Conservation (phyloP, 1,284 basidiomycete genomes). For the Ustilago tritici region DNA sequence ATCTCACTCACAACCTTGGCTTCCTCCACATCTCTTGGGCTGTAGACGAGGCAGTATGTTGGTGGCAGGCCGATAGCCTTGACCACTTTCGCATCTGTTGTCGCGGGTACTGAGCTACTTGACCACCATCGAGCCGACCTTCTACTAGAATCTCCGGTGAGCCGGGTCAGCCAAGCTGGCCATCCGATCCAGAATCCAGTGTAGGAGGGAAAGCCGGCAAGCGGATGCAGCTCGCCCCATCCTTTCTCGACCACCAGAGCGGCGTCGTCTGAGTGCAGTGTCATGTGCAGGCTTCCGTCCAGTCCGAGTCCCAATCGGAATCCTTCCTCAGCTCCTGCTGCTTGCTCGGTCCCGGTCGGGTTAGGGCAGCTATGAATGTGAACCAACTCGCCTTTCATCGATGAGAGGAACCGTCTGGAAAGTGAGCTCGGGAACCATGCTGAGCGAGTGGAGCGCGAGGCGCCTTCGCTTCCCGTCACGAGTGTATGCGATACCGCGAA, state of each 20-base stretch:
- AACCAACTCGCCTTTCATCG: conserved; percentile 39
- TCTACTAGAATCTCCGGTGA: neutral
- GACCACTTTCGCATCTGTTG: neutral
- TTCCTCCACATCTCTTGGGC: conserved; percentile 45
- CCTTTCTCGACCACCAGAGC: conserved; percentile 34
- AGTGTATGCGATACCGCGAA: conserved; percentile 45
- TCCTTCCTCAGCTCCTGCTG: neutral
- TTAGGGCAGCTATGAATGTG: conserved; percentile 39
- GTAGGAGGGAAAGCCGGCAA: conserved; percentile 50
- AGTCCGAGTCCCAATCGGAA: conserved; percentile 4
- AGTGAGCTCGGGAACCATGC: conserved; percentile 28
- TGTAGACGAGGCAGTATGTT: conserved; percentile 53
- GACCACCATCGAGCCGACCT: conserved; percentile 41
- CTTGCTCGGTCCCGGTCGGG: neutral
- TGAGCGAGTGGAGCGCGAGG: conserved; percentile 41
- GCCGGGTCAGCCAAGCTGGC: conserved; percentile 34
- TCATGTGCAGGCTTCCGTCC: conserved; percentile 53
- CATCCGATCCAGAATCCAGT: conserved; percentile 48
- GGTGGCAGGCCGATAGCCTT: conserved; percentile 47
- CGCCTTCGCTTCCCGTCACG: conserved; percentile 24
- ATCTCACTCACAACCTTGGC: conserved; percentile 35
- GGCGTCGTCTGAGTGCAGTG: conserved; percentile 49
- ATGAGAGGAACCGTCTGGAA: conserved; percentile 36
- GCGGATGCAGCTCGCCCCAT: conserved; percentile 53
- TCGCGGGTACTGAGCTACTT: conserved; percentile 19